Base-by-base conservation (phyloP, 352 stramenopile genomes). In the Aphanomyces invadans region DNA sequence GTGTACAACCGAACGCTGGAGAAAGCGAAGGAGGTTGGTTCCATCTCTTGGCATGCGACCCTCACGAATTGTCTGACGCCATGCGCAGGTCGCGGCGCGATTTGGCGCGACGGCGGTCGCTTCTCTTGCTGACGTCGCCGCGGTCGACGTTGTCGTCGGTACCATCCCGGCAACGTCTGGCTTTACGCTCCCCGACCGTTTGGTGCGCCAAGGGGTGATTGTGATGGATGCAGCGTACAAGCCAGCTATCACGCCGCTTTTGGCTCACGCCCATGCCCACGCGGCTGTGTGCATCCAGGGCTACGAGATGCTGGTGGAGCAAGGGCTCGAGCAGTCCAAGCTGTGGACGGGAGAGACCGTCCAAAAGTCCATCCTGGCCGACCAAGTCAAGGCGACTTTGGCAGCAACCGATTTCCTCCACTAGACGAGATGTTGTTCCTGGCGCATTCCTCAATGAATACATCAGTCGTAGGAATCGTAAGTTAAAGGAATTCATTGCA, bases 161-260 rank as follows among this genome's bases (percentile, higher is more conserved):
- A 99, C 96, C 1, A 82, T 99, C 48, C 97, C 97, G 25, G 89
- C 92, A 19, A 74, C 77, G n/a, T 90, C 92, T 11, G 74, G 79
- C 62, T 91, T 96, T 52, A 78, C 79, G 32, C 66, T 96, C 33
- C 88, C 89, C 1, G 74, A 88, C 36, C 71, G 94, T 33, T 70
- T 92, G 57, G 66, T 90, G 15, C 66, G 80, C 23, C 69, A 62
- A 42, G 71, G 69, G 36, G 71, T 86, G 5, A 78, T 99, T 26
- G 87, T 99, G 36, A 89, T 99, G 72, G 96, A 99, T 68, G 97
- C 97, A 0, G 97, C 97, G 65, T 99, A 99, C 85, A 97, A 98
- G 76, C 96, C 96, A 31, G 95, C 96, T 65, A 76, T 94, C 52
- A 99, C 96, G 12, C 86, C 89, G 28, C 87, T 98, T 25, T 74